Conservation (phyloP, 805 yeast species). For the Ogataea polymorpha region DNA sequence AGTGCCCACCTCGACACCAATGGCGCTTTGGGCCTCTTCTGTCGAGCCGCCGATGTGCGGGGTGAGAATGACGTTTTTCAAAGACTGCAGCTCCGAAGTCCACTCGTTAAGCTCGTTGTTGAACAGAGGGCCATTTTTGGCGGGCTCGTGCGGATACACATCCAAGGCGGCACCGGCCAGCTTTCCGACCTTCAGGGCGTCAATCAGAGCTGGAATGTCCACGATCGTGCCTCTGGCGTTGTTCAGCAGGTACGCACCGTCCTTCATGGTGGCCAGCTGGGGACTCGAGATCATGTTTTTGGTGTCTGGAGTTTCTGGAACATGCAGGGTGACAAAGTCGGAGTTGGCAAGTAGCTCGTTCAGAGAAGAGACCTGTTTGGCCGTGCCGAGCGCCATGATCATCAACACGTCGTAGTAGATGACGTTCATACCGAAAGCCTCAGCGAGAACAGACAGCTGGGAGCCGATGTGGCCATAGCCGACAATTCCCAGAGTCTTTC, state of each 20-base stretch:
- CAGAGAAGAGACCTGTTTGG: slow-evolving; percentile 84
- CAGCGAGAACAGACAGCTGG: slow-evolving; percentile 94
- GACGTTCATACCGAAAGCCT: slow-evolving; percentile 96
- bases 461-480: slow-evolving; percentile 99
- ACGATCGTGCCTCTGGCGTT: slow-evolving; percentile 98
- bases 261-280: slow-evolving; percentile 94
- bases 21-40: slow-evolving; percentile 97
- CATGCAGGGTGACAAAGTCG: slow-evolving; percentile 91
- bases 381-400: slow-evolving; percentile 96
- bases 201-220: slow-evolving; percentile 89
- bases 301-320: slow-evolving; percentile 92
- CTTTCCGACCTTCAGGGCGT: slow-evolving; percentile 89
- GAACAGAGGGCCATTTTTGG: slow-evolving; percentile 89
- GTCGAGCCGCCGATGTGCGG: slow-evolving; percentile 99
- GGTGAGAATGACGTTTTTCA: slow-evolving; percentile 86
- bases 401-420: slow-evolving; percentile 86
- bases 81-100: slow-evolving; percentile 75
- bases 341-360: slow-evolving; percentile 76
- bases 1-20: slow-evolving; percentile 91
- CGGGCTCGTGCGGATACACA: slow-evolving; percentile 96
- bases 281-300: slow-evolving; percentile 84
- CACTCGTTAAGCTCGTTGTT: slow-evolving; percentile 71
- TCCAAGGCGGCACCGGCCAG: slow-evolving; percentile 97
- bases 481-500: slow-evolving; percentile 93
- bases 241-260: slow-evolving; percentile 90